These are phyloP conservation scores for Aureobasidium sp. DNA, from an alignment of 2,329 filamentous ascomycete genomes.

Conservation along the genomic window DNA sequence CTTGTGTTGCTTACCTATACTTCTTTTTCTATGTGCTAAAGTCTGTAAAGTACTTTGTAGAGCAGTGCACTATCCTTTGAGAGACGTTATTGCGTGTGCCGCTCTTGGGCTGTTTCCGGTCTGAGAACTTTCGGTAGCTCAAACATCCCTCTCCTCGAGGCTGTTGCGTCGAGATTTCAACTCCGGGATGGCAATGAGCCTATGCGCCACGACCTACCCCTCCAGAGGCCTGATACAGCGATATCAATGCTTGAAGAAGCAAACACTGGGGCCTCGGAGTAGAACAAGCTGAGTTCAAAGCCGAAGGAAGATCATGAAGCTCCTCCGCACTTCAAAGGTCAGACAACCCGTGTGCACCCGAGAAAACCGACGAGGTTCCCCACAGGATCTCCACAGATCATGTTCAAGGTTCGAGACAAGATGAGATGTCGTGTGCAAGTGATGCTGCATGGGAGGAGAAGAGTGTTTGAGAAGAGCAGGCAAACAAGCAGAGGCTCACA, in stretches of 20 bases:
- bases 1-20: too few species aligned
- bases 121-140: too few species aligned
- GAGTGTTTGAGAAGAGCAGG: neutral
- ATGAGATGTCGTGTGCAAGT: neutral
- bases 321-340: constrained; percentile 1
- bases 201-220: too few species aligned
- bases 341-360: constrained; percentile 7
- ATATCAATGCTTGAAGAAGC: neutral
- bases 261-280: neutral
- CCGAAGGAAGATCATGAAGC: neutral
- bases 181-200: too few species aligned
- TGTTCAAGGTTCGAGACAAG: neutral
- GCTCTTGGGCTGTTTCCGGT: too few species aligned
- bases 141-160: neutral
- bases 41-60: too few species aligned
- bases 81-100: too few species aligned
- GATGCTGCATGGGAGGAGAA: neutral
- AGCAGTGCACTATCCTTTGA: too few species aligned
- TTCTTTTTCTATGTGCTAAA: too few species aligned
- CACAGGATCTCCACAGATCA: constrained; percentile 5
- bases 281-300: neutral
- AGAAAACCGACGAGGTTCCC: neutral
- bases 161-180: neutral
- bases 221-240: too few species aligned
- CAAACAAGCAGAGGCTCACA: constrained; percentile 8